A percentile compares a stretch with the other conserved stretches of the same genome.
These are phyloP conservation scores for Globisporangium carolinianum DNA, from an alignment of 352 stramenopile species.

Conservation along the genomic window DNA sequence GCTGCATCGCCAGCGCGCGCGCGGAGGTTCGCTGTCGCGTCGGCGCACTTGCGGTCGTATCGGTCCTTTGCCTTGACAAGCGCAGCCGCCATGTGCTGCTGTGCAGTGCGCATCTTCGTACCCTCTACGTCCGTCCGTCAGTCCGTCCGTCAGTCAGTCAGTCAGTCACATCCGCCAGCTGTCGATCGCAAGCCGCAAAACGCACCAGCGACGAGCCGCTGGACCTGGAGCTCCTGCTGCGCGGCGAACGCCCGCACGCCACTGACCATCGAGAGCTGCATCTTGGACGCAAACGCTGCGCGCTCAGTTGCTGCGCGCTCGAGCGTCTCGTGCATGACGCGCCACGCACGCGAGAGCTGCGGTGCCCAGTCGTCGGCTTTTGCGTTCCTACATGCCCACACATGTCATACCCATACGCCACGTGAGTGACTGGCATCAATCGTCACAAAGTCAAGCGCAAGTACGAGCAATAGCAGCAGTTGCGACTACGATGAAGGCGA, in stretches of 20 bases:
- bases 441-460: not conserved
- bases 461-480: not conserved
- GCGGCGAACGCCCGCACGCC: conserved; percentile 58
- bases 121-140: conserved; percentile 32
- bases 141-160: not conserved
- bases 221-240: conserved; percentile 73
- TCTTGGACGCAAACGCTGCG: conserved; percentile 45
- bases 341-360: conserved; percentile 52
- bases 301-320: conserved; percentile 48
- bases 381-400: conserved; percentile 23
- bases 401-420: not conserved
- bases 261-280: conserved; percentile 52
- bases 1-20: conserved; percentile 20
- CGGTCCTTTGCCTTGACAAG: conserved; percentile 71
- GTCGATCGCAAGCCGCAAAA: not conserved
- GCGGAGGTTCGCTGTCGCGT: conserved; percentile 36
- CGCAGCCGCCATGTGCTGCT: conserved; percentile 51
- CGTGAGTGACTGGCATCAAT: not conserved
- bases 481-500: not conserved
- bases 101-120: conserved; percentile 53
- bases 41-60: conserved; percentile 68
- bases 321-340: conserved; percentile 41
- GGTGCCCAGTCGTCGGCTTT: conserved; percentile 67
- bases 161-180: not conserved
- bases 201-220: conserved; percentile 62